Evolutionary conservation across 345 rosid species (phyloP).

Genomic region (Gossypium stocksii): DNA sequence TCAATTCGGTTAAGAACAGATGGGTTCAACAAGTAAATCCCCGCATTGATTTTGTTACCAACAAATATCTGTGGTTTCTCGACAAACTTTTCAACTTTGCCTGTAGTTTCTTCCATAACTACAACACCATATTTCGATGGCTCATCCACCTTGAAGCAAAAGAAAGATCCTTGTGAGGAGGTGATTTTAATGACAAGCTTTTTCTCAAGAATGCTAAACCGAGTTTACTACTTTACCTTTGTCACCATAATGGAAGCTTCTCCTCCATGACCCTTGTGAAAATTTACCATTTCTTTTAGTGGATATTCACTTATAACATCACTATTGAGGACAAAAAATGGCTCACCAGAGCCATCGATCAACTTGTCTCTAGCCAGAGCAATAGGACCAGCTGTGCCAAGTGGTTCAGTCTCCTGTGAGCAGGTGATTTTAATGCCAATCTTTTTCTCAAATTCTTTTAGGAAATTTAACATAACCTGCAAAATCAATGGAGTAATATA

Average conservation of each 20-base stretch:
- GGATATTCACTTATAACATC: constrained; percentile 83
- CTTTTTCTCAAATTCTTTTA: constrained; percentile 70
- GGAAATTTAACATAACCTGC: constrained; percentile 69
- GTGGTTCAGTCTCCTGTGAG: constrained; percentile 86
- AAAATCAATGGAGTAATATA: not conserved
- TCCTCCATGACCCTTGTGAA: constrained; percentile 68
- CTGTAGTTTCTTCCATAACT: constrained; percentile 61
- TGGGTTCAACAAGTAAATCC: constrained; percentile 67
- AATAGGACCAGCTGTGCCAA: constrained; percentile 82
- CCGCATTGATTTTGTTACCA: constrained; percentile 85
- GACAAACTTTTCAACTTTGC: constrained; percentile 63
- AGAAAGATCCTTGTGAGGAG: not conserved
- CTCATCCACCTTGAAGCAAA: constrained; percentile 54
- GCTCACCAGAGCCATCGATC: constrained; percentile 57
- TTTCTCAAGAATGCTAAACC: not conserved
- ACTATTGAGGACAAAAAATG: constrained; percentile 78
- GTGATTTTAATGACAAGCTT: no score
- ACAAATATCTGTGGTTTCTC: constrained; percentile 76
- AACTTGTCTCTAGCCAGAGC: constrained; percentile 74
- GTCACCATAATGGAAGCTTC: constrained; percentile 89
- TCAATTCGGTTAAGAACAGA: constrained; percentile 67
- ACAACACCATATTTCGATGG: constrained; percentile 88
- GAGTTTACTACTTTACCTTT: constrained; percentile 51
- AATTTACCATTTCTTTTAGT: constrained; percentile 54
- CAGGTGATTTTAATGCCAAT: constrained; percentile 68